phyloP scores from a whole-genome alignment of 352 stramenopile species.

The Thalassiosira mediterranea region DNA sequence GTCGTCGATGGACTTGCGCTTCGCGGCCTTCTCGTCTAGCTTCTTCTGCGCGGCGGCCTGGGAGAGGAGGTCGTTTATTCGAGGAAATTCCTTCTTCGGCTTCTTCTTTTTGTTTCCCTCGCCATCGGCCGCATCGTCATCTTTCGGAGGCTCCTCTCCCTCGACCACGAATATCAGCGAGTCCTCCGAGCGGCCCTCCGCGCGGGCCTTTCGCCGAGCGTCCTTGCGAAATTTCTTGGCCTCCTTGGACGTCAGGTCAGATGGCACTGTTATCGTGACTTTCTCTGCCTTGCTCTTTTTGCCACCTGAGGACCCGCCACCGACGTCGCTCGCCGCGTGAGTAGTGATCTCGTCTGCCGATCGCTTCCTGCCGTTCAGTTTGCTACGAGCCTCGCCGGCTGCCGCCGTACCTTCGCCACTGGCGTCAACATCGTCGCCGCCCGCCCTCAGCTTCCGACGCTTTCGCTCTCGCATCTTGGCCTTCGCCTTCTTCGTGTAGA shows the following conservation, averaged over 20 bases:
- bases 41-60: constrained; percentile 58
- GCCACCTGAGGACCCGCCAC: constrained; percentile 5
- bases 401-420: constrained; percentile 5
- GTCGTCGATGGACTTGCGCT: constrained; percentile 41
- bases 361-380: constrained; percentile 20
- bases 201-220: constrained; percentile 58
- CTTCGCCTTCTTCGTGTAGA: constrained; percentile 81
- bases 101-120: constrained; percentile 45
- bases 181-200: constrained; percentile 51
- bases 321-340: not conserved
- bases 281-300: constrained; percentile 31
- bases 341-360: not conserved
- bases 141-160: constrained; percentile 39
- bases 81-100: constrained; percentile 67
- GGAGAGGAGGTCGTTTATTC: constrained; percentile 75
- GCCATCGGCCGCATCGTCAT: not conserved
- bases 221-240: constrained; percentile 84
- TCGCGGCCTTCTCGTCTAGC: constrained; percentile 48
- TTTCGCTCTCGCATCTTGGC: constrained; percentile 63
- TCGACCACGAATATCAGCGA: constrained; percentile 66
- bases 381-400: constrained; percentile 17
- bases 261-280: constrained; percentile 62
- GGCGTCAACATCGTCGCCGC: constrained; percentile 13
- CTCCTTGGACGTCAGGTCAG: constrained; percentile 61
- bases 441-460: constrained; percentile 50